Base-by-base conservation (phyloP, 345 rosid species). In the Gossypium longicalyx region DNA sequence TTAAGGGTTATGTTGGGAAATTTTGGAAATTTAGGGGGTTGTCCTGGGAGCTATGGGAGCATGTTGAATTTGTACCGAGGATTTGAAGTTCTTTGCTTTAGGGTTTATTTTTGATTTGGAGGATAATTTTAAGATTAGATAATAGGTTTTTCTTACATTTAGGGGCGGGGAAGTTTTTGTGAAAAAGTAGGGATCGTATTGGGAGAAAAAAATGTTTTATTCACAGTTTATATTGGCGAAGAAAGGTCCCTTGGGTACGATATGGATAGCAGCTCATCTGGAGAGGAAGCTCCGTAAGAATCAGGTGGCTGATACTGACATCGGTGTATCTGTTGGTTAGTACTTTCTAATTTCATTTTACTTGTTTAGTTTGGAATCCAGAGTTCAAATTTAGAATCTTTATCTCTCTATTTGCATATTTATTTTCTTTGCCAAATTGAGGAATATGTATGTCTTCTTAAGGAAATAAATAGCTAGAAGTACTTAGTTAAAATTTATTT, bases 231-330 rank as follows among this genome's bases (percentile, higher is more conserved):
- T 96, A 81, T 84, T 96, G 89, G 99, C 99, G 64, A 96, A 96
- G 94, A 96, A 96, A 86, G 99, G 99, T 74, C 99, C 99, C 65
- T 87, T 96, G 67, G 98, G 99, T 76, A 96, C 99, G 3, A 96
- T 96, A 81, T 96, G 99, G 99, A 96, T 96, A 34, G 99, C 99
- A 2, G 99, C 99, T 57, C 99, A 96, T 83, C 83, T 96, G 85
- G 99, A 96, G 87, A 87, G 99, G 84, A 96, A 96, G 89, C 98
- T 96, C 60, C 95, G 99, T 4, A 96, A 96, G 90, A 96, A 93
- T 77, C 99, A 96, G 86, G 99, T 96, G 17, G 97, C 99, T 16
- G 99, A 96, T 79, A 93, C 99, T n/a, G 98, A 96, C 77, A 96
- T 96, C 29, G 97, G 99, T 23, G 88, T 89, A 83, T 96, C 99